These are phyloP conservation scores for Cryoendolithus antarcticus DNA, from an alignment of 2,329 filamentous ascomycete species.

Conservation along the genomic window DNA sequence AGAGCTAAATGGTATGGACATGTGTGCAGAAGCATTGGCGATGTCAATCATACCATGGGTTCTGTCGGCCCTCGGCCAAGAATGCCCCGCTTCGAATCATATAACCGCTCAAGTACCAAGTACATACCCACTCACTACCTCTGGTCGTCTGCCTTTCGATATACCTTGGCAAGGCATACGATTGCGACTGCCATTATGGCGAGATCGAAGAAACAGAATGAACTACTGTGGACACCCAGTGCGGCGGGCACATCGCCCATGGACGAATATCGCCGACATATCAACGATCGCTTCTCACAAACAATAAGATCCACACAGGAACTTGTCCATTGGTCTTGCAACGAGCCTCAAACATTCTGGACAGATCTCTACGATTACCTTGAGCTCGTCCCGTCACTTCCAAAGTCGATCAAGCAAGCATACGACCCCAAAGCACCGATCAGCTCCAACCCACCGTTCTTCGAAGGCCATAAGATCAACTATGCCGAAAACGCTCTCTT, in stretches of 20 bases:
- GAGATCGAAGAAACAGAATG: neutral
- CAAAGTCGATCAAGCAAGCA: conserved; percentile 21
- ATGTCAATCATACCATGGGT: too few species aligned
- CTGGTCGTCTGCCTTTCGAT: too few species aligned
- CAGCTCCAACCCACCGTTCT: conserved; percentile 28
- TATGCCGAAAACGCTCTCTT: conserved; percentile 31
- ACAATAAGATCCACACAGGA: conserved; percentile 21
- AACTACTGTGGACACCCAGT: conserved; percentile 16
- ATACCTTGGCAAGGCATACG: too few species aligned
- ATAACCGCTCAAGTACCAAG: too few species aligned
- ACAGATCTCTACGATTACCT: conserved; percentile 30
- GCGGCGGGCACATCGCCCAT: conserved; percentile 15
- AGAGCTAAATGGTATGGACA: too few species aligned
- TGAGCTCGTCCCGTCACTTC: conserved; percentile 23
- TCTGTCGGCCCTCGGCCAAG: too few species aligned
- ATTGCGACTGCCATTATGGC: too few species aligned
- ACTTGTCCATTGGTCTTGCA: conserved; percentile 29
- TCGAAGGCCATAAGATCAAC: conserved; percentile 26
- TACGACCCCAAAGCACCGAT: conserved; percentile 27
- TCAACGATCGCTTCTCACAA: conserved; percentile 17
- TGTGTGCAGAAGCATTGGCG: too few species aligned
- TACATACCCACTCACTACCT: too few species aligned
- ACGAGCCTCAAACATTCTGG: conserved; percentile 32
- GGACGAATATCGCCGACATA: conserved; percentile 19
- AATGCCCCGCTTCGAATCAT: too few species aligned